phyloP scores from a whole-genome alignment of 805 yeast genomes.

The Cyberlindnera lachancei region DNA sequence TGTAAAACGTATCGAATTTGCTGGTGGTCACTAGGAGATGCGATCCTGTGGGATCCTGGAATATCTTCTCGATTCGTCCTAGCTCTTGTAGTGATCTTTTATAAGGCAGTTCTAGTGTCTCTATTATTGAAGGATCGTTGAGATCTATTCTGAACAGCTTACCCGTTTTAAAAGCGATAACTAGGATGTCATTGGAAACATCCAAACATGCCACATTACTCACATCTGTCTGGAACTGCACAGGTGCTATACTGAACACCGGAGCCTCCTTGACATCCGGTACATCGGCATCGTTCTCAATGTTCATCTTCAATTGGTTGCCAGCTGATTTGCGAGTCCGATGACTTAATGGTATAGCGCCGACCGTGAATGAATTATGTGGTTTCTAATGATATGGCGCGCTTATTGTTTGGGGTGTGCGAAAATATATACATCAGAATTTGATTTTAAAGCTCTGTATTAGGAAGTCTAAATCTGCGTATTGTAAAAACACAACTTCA shows the following conservation, averaged over 20 bases:
- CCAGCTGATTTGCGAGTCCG: no score
- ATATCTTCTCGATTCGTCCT: slow-evolving; percentile 30
- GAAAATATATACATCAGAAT: no score
- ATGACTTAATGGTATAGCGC: no score
- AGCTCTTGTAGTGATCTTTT: slow-evolving; percentile 21
- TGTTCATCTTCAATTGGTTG: no score
- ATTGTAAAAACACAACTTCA: no score
- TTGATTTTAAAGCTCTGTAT: neutral
- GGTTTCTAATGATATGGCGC: no score
- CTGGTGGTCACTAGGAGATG: slow-evolving; percentile 45
- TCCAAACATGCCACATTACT: slow-evolving; percentile 40
- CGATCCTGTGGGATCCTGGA: slow-evolving; percentile 43
- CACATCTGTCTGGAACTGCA: slow-evolving; percentile 45
- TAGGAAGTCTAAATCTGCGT: slow-evolving; percentile 1
- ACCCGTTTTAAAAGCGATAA: slow-evolving; percentile 45
- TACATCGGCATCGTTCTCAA: no score
- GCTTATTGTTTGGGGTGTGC: no score
- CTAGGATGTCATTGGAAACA: slow-evolving; percentile 49
- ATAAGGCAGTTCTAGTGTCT: slow-evolving; percentile 28
- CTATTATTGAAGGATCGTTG: slow-evolving; percentile 55
- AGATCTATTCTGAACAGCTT: slow-evolving; percentile 57
- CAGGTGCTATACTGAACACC: slow-evolving; percentile 29
- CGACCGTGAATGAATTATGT: no score
- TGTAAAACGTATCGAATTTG: slow-evolving; percentile 39
- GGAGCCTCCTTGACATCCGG: slow-evolving; percentile 9